Evolutionary conservation across 2,329 filamentous ascomycete species (phyloP), one percentile per base, ranked within the genome.

Genomic region (Nemania sp.): DNA sequence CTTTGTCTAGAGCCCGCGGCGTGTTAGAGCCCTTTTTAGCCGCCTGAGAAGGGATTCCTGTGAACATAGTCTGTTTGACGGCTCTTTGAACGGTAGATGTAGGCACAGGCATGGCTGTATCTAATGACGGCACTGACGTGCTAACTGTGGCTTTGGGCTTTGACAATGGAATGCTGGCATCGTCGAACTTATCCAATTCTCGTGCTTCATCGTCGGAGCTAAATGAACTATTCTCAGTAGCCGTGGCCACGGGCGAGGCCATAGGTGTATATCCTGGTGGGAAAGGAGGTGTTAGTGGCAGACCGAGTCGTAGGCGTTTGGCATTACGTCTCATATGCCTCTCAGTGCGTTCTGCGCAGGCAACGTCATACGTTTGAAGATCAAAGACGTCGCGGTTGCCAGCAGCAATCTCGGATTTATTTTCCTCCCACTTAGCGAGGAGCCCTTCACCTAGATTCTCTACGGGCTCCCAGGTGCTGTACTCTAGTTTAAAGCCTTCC

Each of bases 401-500:
- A 7, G 74, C 73, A 3, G 73, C 76, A 10, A 80, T 77, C 6
- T 77, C 75, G n/a, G 74, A 71, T 70, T 83, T 84, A 5, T 75
- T 79, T 27, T 78, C 74, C 56, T 80, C 75, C 87, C 87, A 88
- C 2, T 80, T 74, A 0, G 73, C 66, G 1, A 82, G 73, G 5
- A 87, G 75, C 0, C 78, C 77, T 1, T 76, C 69, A 0, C 77
- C 77, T 3, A 88, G 73, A 62, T 87, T 78, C 5, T 80, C 75
- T 10, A 74, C 70, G 0, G 86, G 85, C 70, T 89, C 87, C 87
- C 87, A 89, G 0, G 87, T 89, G 63, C 84, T 83, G 65, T 86
- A 77, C n/a, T 87, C 77, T 5, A 89, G 69, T 1, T 83, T 80
- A 73, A 90, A 94, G 1, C 81, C 84, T 27, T 82, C 80, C 91